Evolutionary conservation across 1,284 basidiomycete genomes (phyloP).

Genomic region (Papiliotrema fonsecae): DNA sequence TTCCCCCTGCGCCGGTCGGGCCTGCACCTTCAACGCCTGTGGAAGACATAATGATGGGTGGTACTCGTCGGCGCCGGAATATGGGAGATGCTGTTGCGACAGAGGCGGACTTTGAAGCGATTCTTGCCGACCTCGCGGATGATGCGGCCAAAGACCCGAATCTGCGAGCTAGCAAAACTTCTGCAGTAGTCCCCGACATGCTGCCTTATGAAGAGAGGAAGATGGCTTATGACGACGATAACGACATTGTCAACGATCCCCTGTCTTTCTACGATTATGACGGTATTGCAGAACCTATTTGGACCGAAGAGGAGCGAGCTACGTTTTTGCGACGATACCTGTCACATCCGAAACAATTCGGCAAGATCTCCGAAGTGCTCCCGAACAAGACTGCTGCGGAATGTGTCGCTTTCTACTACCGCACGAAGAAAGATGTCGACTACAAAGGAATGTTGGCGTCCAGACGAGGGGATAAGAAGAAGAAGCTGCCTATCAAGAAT

Average conservation of each 20-base stretch:
- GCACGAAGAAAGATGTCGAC: constrained; percentile 88
- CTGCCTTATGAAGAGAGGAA: constrained; percentile 62
- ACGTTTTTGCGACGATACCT: constrained; percentile 78
- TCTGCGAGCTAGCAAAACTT: constrained; percentile 75
- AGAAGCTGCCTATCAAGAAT: constrained; percentile 48
- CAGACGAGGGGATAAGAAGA: constrained; percentile 59
- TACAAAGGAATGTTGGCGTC: constrained; percentile 58
- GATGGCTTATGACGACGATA: constrained; percentile 71
- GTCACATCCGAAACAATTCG: constrained; percentile 84
- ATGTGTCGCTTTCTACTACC: constrained; percentile 91
- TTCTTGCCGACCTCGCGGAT: constrained; percentile 84
- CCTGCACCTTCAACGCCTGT: constrained; percentile 22
- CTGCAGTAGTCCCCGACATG: constrained; percentile 93
- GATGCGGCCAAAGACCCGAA: constrained; percentile 89
- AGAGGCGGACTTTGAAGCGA: constrained; percentile 95
- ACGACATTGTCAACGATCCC: constrained; percentile 74
- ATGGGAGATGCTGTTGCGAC: constrained; percentile 83
- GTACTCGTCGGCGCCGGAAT: constrained; percentile 30
- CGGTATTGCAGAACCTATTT: constrained; percentile 64
- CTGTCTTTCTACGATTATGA: constrained; percentile 68
- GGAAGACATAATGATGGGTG: constrained; percentile 31
- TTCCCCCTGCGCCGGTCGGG: constrained; percentile 24
- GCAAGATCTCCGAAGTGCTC: constrained; percentile 67
- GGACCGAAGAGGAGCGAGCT: constrained; percentile 80
- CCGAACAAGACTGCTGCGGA: constrained; percentile 81